Percentiles rank a stretch among this genome's conserved stretches.
Evolutionary conservation across 2,329 filamentous ascomycete species (phyloP).

Genomic region (Fusarium sublunatum): DNA sequence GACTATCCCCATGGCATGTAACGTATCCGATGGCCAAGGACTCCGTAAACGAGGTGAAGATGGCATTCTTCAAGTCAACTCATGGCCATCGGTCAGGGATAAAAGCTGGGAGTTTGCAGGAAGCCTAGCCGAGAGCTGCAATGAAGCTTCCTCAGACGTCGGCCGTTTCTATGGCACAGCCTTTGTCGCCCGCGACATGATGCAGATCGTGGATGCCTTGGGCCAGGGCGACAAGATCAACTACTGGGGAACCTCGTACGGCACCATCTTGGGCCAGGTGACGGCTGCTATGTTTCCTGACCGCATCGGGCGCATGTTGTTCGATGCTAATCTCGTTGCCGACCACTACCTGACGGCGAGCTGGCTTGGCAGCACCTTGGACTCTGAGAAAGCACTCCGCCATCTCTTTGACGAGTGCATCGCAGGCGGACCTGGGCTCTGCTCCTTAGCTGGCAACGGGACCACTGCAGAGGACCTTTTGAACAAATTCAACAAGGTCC

Average conservation of each 20-base stretch:
- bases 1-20: background rate
- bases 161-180: slow-evolving; percentile 48
- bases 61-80: background rate
- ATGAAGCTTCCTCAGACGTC: slow-evolving; percentile 30
- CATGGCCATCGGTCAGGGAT: background rate
- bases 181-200: slow-evolving; percentile 54
- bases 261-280: slow-evolving; percentile 34
- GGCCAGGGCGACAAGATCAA: slow-evolving; percentile 49
- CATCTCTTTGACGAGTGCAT: slow-evolving; percentile 10
- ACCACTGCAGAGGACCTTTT: background rate
- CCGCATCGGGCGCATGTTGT: slow-evolving; percentile 31
- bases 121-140: slow-evolving; percentile 34
- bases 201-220: slow-evolving; percentile 53
- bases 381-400: background rate
- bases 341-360: slow-evolving; percentile 10
- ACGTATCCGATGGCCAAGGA: background rate
- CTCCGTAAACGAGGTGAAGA: background rate
- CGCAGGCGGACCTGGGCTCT: background rate
- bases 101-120: background rate
- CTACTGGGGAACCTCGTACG: slow-evolving; percentile 50
- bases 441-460: background rate
- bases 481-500: background rate
- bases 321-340: slow-evolving; percentile 30
- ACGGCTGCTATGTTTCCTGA: slow-evolving; percentile 40
- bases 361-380: background rate